Evolutionary conservation across 768 basidiomycete genomes (phyloP).

Genomic region (Trametes punicea): DNA sequence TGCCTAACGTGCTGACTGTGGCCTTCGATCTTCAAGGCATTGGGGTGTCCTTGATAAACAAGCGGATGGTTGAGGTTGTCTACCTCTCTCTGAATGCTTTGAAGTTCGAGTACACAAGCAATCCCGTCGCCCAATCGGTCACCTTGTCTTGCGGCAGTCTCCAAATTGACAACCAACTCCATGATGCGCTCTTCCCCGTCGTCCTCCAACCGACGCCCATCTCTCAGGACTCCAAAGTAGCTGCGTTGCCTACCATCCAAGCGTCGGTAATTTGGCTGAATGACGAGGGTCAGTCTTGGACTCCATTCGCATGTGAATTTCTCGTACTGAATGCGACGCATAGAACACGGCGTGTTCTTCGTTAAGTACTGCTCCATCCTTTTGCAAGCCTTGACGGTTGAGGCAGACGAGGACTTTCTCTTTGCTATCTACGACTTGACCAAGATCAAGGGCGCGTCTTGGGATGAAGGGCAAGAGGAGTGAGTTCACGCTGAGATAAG

Average conservation of each 20-base stretch:
- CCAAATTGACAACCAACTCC: constrained; percentile 96
- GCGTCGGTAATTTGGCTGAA: constrained; percentile 87
- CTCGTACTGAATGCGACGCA: not conserved
- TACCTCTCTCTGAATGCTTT: constrained; percentile 79
- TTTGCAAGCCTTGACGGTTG: constrained; percentile 90
- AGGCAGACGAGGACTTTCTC: constrained; percentile 95
- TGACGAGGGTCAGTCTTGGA: constrained; percentile 69
- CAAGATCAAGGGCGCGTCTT: constrained; percentile 87
- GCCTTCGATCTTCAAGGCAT: constrained; percentile 83
- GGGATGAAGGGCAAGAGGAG: constrained; percentile 80
- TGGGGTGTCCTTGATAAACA: constrained; percentile 89
- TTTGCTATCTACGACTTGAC: constrained; percentile 90
- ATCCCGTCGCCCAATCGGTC: constrained; percentile 72
- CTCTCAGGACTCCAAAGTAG: constrained; percentile 68
- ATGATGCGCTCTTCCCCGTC: constrained; percentile 93
- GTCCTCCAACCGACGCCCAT: constrained; percentile 92
- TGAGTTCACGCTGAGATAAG: constrained; percentile 35
- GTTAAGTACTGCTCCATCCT: constrained; percentile 96
- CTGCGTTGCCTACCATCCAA: constrained; percentile 86
- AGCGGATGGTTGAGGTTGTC: constrained; percentile 81
- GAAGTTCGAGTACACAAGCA: constrained; percentile 82
- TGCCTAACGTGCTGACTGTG: constrained; percentile 60
- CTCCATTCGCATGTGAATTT: not conserved
- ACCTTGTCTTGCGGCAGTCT: constrained; percentile 81
- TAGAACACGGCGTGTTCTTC: constrained; percentile 98